Evolutionary conservation across 352 stramenopile genomes (phyloP).

Genomic region (Phytopythium montanum): DNA sequence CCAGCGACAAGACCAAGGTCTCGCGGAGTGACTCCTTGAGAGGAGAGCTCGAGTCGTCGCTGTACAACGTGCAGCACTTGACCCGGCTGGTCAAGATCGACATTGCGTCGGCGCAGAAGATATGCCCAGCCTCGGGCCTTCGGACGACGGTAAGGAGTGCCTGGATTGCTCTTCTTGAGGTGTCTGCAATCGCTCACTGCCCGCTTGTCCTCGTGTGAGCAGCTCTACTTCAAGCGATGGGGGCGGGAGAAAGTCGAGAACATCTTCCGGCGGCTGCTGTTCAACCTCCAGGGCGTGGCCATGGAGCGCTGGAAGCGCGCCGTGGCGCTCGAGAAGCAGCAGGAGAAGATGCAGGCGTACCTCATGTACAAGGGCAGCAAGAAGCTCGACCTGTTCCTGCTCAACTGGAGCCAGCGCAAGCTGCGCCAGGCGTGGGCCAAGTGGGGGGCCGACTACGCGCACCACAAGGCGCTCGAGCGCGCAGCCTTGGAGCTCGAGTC

Average conservation of each 20-base stretch:
- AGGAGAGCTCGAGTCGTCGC: constrained; percentile 49
- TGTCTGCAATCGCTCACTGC: not conserved
- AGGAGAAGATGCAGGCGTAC: constrained; percentile 69
- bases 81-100: constrained; percentile 72
- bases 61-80: constrained; percentile 62
- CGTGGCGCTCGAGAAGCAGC: constrained; percentile 56
- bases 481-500: constrained; percentile 43
- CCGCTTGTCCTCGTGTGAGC: constrained; percentile 1
- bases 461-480: constrained; percentile 49
- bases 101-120: constrained; percentile 62
- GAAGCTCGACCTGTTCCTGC: constrained; percentile 64
- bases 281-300: constrained; percentile 58
- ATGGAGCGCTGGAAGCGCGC: constrained; percentile 55
- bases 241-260: constrained; percentile 70
- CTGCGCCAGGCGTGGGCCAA: constrained; percentile 62
- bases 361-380: constrained; percentile 79
- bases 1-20: not conserved
- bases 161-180: not conserved
- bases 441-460: constrained; percentile 56
- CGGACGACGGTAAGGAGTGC: constrained; percentile 43
- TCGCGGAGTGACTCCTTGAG: constrained; percentile 23
- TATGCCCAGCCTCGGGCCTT: constrained; percentile 58
- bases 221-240: constrained; percentile 82
- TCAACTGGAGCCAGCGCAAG: constrained; percentile 69
- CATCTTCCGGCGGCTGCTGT: constrained; percentile 69